Evolutionary conservation across 2,329 filamentous ascomycete genomes (phyloP), one percentile per base, ranked within the genome.

Genomic region (Coniochaeta sp.): DNA sequence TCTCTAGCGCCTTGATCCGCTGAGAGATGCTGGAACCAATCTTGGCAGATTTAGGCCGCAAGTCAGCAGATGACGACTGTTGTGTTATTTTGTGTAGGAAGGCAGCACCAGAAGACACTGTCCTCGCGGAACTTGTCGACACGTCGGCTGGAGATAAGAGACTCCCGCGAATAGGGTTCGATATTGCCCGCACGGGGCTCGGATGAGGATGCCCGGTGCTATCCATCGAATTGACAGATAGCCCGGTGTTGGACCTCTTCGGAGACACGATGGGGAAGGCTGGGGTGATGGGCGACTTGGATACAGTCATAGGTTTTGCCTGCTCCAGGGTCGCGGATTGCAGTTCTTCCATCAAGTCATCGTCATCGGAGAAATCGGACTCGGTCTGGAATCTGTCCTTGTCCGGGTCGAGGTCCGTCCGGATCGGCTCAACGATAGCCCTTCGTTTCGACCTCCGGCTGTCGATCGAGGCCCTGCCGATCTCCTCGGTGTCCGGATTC

Each of bases 11-110:
- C 73, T 96, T 96, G 72, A 98, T 98, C 47, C 95, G 88, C 72
- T 93, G 91, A 3, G 93, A 96, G 62, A 99, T 97, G 66, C 91
- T 92, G 9, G 90, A 92, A 8, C 91, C 93, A 26, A 98, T 84
- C 68, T 90, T 95, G 65, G 88, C 81, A 71, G 93, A 96, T 71
- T 90, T 91, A 3, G 84, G 78, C 55, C 81, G 77, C 57, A 88
- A 69, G 58, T 81, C 80, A 16, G 82, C 71, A 16, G 73, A 73
- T 52, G 70, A 72, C 32, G 78, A 73, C 65, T 84, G 82, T 63
- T 81, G 83, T 8, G 76, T 77, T 55, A 82, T 75, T 61, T 77
- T 82, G 65, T 83, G 81, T 60, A 84, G 66, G 65, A 79, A 85
- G 14, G 81, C 80, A 8, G 83, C 78, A 24, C 85, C 81, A 3